Base-by-base conservation (phyloP, 2,329 filamentous ascomycete species). In the Botryotinia convoluta region DNA sequence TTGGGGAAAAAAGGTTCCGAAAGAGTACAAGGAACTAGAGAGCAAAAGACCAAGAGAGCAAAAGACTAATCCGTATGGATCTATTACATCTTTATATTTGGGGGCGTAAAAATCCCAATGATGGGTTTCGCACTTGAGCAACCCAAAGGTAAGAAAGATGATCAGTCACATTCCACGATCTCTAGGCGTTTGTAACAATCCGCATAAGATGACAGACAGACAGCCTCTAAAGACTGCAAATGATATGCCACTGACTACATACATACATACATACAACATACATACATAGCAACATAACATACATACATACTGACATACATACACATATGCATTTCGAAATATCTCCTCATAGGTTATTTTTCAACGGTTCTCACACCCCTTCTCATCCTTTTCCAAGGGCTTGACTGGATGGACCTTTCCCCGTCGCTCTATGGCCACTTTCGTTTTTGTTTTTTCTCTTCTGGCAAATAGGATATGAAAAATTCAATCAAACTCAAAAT, bases 51-150 rank as follows among this genome's bases (percentile, higher is more conserved):
- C 26, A 54, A 54, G 45, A 14, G 48, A 39, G 2, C 3, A 10
- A 22, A 39, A n/a, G 64, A 67, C 45, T 45, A 45, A 29, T 57
- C 14, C 51, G 22, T n/a, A 37, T 51, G n/a, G 35, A 57, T 69
- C 65, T 26, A 42, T 69, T 18, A 18, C 65, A 42, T 7, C 20
- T 57, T 42, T n/a, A 9, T n/a, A 5, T 44, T 69, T 72, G 71
- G 71, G 71, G 71, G 62, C 71, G 62, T 39, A 69, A 72, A 72
- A 69, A 14, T 60, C 37, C 71, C 42, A 72, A 69, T 69, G 32
- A 72, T 69, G 63, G 62, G 71, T 44, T 60, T 72, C 42, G 62
- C 48, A 69, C 37, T 57, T 57, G 65, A 57, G 48, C 26, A 32
- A 69, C 48, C n/a, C 12, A 10, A 32, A 12, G 37, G n/a, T 22